Evolutionary conservation across 129 eudicot genomes (phyloP).

Genomic region (Artemisia argyi): DNA sequence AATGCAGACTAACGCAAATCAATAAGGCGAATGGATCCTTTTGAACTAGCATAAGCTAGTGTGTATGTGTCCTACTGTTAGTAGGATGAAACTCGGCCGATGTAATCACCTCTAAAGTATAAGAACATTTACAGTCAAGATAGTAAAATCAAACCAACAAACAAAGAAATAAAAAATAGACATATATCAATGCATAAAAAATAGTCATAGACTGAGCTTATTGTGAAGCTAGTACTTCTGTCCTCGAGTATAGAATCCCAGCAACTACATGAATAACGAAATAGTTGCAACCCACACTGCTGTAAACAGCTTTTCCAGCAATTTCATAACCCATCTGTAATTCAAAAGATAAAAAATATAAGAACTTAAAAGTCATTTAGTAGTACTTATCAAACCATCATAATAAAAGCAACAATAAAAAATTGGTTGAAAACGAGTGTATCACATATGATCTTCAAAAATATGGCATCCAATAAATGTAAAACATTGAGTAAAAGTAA

Average conservation of each 20-base stretch:
- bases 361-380: background rate
- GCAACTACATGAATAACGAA: conserved; percentile 79
- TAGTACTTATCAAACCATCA: conserved; percentile 1
- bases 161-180: background rate
- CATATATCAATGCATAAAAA: background rate
- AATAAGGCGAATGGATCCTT: conserved; percentile 95
- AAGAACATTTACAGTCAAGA: conserved; percentile 16
- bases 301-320: conserved; percentile 76
- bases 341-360: background rate
- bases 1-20: conserved; percentile 97
- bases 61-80: conserved; percentile 87
- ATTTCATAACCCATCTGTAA: conserved; percentile 71
- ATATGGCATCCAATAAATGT: no score
- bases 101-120: conserved; percentile 88
- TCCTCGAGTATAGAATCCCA: conserved; percentile 79
- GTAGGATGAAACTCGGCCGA: conserved; percentile 97
- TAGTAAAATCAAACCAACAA: conserved; percentile 2
- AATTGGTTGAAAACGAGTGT: background rate
- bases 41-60: conserved; percentile 94
- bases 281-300: conserved; percentile 76
- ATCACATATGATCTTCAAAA: no score
- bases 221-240: no score
- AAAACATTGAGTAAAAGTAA: no score
- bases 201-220: no score
- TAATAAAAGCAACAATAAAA: background rate